Conservation (phyloP, 495 filamentous ascomycete genomes). For the Aspergillus campestris region DNA sequence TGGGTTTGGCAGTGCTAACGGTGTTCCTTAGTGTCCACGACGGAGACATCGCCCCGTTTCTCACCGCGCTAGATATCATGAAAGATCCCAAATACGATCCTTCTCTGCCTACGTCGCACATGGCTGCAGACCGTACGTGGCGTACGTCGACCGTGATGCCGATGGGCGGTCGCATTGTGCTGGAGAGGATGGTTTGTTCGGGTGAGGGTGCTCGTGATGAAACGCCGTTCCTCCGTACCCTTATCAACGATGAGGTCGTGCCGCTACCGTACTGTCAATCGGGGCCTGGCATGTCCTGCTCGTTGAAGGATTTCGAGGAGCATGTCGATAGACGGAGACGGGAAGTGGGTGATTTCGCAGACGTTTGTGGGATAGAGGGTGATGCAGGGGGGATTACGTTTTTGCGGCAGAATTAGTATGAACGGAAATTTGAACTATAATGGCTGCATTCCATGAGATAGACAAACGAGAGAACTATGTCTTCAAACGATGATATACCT, state of each 20-base stretch:
- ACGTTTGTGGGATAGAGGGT: slow-evolving; percentile 22
- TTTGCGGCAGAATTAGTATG: slow-evolving; percentile 14
- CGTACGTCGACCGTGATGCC: slow-evolving; percentile 47
- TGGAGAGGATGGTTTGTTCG: slow-evolving; percentile 45
- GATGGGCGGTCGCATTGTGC: slow-evolving; percentile 50
- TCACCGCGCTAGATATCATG: slow-evolving; percentile 47
- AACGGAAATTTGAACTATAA: too few relatives aligned
- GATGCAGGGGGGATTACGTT: slow-evolving; percentile 22
- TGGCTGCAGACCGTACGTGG: slow-evolving; percentile 38
- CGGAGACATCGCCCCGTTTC: slow-evolving; percentile 49
- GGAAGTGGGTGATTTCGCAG: slow-evolving; percentile 24
- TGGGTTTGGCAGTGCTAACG: not conserved
- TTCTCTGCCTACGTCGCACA: slow-evolving; percentile 36
- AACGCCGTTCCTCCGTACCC: slow-evolving; percentile 40
- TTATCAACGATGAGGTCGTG: slow-evolving; percentile 51
- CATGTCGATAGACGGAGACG: slow-evolving; percentile 25
- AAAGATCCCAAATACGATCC: slow-evolving; percentile 26
- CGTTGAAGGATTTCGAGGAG: slow-evolving; percentile 34
- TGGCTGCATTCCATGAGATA: too few relatives aligned
- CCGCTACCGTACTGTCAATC: slow-evolving; percentile 40
- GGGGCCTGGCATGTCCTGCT: slow-evolving; percentile 47
- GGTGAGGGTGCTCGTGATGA: slow-evolving; percentile 4
- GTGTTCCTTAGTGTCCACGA: slow-evolving; percentile 45
- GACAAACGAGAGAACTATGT: too few relatives aligned
- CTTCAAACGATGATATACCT: too few relatives aligned